phyloP scores from a whole-genome alignment of 352 stramenopile species.

The Globisporangium solare region DNA sequence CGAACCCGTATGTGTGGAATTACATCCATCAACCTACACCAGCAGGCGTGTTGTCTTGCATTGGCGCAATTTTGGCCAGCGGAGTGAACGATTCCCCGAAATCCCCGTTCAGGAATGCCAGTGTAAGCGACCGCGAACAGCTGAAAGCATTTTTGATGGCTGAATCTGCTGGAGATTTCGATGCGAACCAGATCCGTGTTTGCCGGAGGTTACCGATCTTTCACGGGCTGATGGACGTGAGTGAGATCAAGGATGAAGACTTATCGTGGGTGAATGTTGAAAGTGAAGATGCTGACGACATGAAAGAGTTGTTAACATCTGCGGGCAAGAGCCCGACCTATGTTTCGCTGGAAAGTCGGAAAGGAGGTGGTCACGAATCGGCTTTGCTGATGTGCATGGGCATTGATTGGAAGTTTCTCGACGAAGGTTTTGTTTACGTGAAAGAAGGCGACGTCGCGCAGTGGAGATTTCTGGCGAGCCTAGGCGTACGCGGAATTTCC shows the following conservation, averaged over 20 bases:
- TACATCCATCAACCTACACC: constrained; percentile 71
- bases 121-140: constrained; percentile 28
- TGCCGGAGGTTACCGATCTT: constrained; percentile 51
- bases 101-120: constrained; percentile 20
- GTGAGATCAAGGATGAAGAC: constrained; percentile 13
- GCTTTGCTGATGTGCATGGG: constrained; percentile 32
- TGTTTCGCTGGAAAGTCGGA: constrained; percentile 21
- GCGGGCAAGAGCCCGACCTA: constrained; percentile 22
- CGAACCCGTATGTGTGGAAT: constrained; percentile 55
- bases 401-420: constrained; percentile 39
- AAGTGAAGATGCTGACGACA: constrained; percentile 6
- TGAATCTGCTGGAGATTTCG: constrained; percentile 30
- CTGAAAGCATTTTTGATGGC: constrained; percentile 43
- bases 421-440: constrained; percentile 46
- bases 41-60: constrained; percentile 41
- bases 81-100: neutral
- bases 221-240: constrained; percentile 22
- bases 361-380: neutral
- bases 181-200: constrained; percentile 24
- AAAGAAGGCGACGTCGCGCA: constrained; percentile 31
- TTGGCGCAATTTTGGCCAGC: constrained; percentile 18
- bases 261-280: constrained; percentile 20
- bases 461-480: constrained; percentile 21
- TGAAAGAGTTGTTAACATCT: constrained; percentile 1
- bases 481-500: constrained; percentile 33